These are phyloP conservation scores for Tuber melanosporum DNA, from an alignment of 495 filamentous ascomycete species.

Conservation along the genomic window DNA sequence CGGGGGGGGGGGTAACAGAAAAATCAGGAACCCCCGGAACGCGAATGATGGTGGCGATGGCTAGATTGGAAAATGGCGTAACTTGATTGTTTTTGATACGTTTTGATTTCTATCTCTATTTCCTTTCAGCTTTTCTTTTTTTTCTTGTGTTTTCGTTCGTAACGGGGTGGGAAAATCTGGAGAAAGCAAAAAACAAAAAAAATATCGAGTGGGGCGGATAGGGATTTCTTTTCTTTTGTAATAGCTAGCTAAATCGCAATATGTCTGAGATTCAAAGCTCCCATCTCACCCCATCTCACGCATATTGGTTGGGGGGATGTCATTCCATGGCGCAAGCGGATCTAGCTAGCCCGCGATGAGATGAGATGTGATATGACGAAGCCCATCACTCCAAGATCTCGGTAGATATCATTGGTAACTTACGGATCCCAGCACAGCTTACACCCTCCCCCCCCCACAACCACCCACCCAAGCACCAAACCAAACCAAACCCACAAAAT, in stretches of 20 bases:
- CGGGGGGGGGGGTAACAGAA: not conserved
- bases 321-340: not conserved
- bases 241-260: not conserved
- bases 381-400: not conserved
- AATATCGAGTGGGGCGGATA: not conserved
- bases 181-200: conserved; percentile 2
- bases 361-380: not conserved
- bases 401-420: too few species aligned
- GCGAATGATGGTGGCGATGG: not conserved
- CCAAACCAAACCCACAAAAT: too few species aligned
- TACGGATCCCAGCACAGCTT: too few species aligned
- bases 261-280: conserved; percentile 7
- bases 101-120: not conserved
- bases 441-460: too few species aligned
- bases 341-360: not conserved
- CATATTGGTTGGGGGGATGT: not conserved
- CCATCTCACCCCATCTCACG: conserved; percentile 9
- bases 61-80: conserved; percentile 6
- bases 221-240: conserved; percentile 7
- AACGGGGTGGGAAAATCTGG: not conserved
- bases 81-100: not conserved
- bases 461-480: too few species aligned
- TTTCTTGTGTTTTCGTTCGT: not conserved
- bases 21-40: not conserved
- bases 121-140: not conserved